Conservation (phyloP, 2,329 filamentous ascomycete genomes). For the Trichoderma oligosporum region DNA sequence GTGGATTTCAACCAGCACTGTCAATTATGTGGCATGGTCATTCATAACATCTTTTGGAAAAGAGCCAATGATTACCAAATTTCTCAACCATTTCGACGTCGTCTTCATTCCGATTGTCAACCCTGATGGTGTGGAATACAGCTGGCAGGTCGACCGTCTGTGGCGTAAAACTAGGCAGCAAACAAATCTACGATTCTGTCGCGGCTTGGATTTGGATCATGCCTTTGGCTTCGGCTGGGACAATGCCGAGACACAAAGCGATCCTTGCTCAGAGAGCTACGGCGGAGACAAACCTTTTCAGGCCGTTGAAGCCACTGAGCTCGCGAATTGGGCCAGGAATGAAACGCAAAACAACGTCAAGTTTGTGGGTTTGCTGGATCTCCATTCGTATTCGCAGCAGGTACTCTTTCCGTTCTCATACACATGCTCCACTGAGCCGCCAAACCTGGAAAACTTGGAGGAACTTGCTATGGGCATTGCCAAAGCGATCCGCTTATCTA, state of each 20-base stretch:
- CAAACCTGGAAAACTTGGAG: conserved; percentile 85
- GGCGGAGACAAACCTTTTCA: conserved; percentile 81
- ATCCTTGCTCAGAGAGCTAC: conserved; percentile 89
- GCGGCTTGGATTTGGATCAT: conserved; percentile 84
- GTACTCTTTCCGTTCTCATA: conserved; percentile 90
- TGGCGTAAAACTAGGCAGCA: conserved; percentile 94
- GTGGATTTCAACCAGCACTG: conserved; percentile 92
- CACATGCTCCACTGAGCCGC: conserved; percentile 72
- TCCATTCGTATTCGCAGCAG: conserved; percentile 94
- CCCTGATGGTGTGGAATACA: conserved; percentile 91
- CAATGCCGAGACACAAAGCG: conserved; percentile 57
- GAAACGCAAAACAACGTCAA: conserved; percentile 67
- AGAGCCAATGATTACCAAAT: conserved; percentile 63
- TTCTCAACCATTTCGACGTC: conserved; percentile 82
- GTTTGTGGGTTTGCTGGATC: conserved; percentile 81
- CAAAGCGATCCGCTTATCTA: conserved; percentile 81
- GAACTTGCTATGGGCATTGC: conserved; percentile 84
- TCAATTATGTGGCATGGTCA: conserved; percentile 86
- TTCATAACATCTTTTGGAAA: conserved; percentile 81
- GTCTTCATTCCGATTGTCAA: conserved; percentile 87
- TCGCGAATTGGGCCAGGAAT: conserved; percentile 80
- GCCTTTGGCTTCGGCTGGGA: conserved; percentile 85
- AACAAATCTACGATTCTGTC: conserved; percentile 78
- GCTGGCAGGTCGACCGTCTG: conserved; percentile 84
- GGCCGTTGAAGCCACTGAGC: conserved; percentile 68